Evolutionary conservation across 2,329 filamentous ascomycete genomes (phyloP), one percentile per base, ranked within the genome.

Genomic region (Trichoderma oligosporum): DNA sequence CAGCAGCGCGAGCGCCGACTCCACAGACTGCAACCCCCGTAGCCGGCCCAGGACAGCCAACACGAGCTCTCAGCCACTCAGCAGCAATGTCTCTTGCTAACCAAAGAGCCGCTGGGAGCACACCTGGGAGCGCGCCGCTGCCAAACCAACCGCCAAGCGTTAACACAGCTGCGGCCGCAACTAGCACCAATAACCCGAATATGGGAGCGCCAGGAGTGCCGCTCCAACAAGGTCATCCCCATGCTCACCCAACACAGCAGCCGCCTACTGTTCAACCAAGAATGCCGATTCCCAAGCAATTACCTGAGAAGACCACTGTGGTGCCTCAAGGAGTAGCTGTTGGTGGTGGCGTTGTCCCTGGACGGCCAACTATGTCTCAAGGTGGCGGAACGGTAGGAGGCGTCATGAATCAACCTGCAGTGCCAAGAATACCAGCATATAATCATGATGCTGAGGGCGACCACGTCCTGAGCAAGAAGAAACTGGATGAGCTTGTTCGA

Each of bases 381-480:
- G 91, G 91, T 20, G 86, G 84, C 52, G 89, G 88, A 61, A 85
- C 85, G 6, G 82, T 88, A 1, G 88, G 88, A 53, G 91, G 91
- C 53, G 86, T 94, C 48, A 89, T 97, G 81, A 86, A 87, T 51
- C 91, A 96, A 67, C 92, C 94, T 0, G 89, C 90, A 2, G 82
- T 97, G 60, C 78, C 86, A 56, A 92, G 91, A 68, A 84, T 90
- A 42, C 90, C 91, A 0, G 84, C 86, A 0, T 96, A 90, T 71
- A 89, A 90, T 57, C 85, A 97, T 58, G 93, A 97, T 70, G 89
- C 90, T 27, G 92, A 96, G 68, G 91, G 91, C 24, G 91, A 97
- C 66, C 87, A 92, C 41, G 88, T 99, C 1, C 78, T 99, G n/a
- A 95, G 88, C 76, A 97, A 97, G 82, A 95, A 96, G 76, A 97